phyloP scores from a whole-genome alignment of 352 stramenopile species.

The Pythium apleroticum region DNA sequence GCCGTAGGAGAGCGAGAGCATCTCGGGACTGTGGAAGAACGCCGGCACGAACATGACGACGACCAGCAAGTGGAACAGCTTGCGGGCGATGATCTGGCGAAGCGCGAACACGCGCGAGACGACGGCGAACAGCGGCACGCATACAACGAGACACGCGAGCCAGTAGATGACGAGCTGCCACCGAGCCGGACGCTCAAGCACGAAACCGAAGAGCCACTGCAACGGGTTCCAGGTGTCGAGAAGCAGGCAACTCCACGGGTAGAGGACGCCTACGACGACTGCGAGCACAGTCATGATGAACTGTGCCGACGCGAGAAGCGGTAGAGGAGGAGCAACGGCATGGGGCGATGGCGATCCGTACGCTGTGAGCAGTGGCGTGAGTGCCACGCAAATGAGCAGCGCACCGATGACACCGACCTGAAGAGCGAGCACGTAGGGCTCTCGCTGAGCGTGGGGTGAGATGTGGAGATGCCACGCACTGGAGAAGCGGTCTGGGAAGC shows the following conservation, averaged over 20 bases:
- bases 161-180: conserved; percentile 57
- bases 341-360: conserved; percentile 50
- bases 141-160: conserved; percentile 44
- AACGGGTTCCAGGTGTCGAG: conserved; percentile 62
- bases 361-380: conserved; percentile 42
- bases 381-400: conserved; percentile 45
- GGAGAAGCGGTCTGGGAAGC: conserved; percentile 3
- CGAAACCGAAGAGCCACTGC: conserved; percentile 53
- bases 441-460: conserved; percentile 21
- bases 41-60: conserved; percentile 79
- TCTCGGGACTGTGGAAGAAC: conserved; percentile 46
- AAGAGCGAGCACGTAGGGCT: conserved; percentile 49
- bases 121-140: conserved; percentile 55
- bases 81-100: conserved; percentile 71
- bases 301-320: conserved; percentile 22
- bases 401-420: conserved; percentile 58
- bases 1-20: conserved; percentile 78
- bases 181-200: conserved; percentile 35
- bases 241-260: conserved; percentile 68
- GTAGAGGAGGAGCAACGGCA: conserved; percentile 34
- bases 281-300: conserved; percentile 37
- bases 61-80: conserved; percentile 80
- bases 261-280: conserved; percentile 41
- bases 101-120: conserved; percentile 39
- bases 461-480: conserved; percentile 19